Evolutionary conservation across 108 stramenopile genomes (phyloP), one percentile per base, ranked within the genome.

Genomic region (Phaeodactylum tricornutum): DNA sequence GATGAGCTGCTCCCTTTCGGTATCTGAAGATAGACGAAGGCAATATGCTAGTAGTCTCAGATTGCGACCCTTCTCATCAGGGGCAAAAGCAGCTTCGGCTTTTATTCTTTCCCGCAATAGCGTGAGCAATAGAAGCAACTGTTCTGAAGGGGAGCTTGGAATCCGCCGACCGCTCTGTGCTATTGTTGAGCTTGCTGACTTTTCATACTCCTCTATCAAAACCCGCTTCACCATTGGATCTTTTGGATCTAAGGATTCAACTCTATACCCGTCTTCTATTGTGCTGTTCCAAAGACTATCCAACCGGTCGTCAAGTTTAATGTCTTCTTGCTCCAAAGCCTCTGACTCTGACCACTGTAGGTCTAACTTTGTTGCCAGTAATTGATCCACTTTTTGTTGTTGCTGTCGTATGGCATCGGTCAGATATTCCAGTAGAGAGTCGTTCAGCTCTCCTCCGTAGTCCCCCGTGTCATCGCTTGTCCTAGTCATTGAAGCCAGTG

Each of bases 161-260:
- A 50, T 22, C 37, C 56, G 20, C 8, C 27, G 34, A 29, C 67
- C 44, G 19, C 11, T 34, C 9, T 27, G 46, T 1, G 11, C 35
- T 3, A 21, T 1, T 9, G 14, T 21, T 28, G 40, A 24, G 45
- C 22, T 34, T 48, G 25, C 31, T 41, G 51, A 21, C 53, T 55
- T 71, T 55, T 67, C 47, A 4, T 74, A 53, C 53, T 81, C 79
- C n/a, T 76, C 69, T 17, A 59, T 43, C n/a, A 87, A 42, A 35
- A 57, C 59, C 20, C 58, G 50, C 47, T 75, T 43, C 6, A 77
- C 73, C 35, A 42, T 38, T 5, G 76, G 77, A 44, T 84, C 65
- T 17, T 75, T 86, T 5, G 80, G 82, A 53, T 91, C 82, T 32
- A 91, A 64, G 22, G 77, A 80, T 62, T 91, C 88, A 31, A 84